phyloP scores from a whole-genome alignment of 169 alveolate genomes.

The Eimeria sp. region DNA sequence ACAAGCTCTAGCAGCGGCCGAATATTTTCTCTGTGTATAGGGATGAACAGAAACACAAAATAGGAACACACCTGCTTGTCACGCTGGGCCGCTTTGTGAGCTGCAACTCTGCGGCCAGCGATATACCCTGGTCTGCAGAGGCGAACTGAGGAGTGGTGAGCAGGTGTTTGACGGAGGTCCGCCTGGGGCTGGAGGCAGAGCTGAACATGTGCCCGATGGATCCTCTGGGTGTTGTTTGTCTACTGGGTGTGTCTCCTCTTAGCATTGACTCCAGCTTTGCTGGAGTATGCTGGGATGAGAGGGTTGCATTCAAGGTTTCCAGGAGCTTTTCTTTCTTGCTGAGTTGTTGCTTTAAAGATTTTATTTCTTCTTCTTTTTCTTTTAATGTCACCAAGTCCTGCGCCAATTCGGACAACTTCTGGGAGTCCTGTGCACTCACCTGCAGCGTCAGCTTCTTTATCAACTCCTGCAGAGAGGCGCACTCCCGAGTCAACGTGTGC shows the following conservation, averaged over 20 bases:
- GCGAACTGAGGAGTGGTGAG: background rate
- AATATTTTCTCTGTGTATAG: background rate
- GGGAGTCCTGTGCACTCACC: conserved; percentile 40
- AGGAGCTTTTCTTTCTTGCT: conserved; percentile 6
- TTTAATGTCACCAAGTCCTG: conserved; percentile 38
- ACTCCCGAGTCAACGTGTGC: background rate
- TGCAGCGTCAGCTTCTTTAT: conserved; percentile 46
- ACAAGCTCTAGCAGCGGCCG: background rate
- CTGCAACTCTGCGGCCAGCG: conserved; percentile 45
- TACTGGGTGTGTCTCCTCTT: conserved; percentile 24
- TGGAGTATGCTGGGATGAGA: background rate
- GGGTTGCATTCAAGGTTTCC: background rate
- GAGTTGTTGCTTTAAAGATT: conserved; percentile 16
- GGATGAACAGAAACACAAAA: background rate
- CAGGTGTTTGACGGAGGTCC: conserved; percentile 35
- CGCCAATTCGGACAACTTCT: conserved; percentile 51
- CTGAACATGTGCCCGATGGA: conserved; percentile 26
- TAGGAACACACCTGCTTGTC: conserved; percentile 8
- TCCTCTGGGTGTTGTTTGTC: conserved; percentile 40
- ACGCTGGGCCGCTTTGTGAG: background rate
- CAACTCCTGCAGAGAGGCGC: conserved; percentile 45
- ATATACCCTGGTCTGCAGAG: background rate
- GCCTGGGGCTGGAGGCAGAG: conserved; percentile 16
- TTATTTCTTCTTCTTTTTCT: conserved; percentile 40
- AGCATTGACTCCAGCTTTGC: conserved; percentile 6